A percentile compares a stretch with the other conserved stretches of the same genome.
Conservation (phyloP, 306 rosid species). For the Heteromeles arbutifolia region DNA sequence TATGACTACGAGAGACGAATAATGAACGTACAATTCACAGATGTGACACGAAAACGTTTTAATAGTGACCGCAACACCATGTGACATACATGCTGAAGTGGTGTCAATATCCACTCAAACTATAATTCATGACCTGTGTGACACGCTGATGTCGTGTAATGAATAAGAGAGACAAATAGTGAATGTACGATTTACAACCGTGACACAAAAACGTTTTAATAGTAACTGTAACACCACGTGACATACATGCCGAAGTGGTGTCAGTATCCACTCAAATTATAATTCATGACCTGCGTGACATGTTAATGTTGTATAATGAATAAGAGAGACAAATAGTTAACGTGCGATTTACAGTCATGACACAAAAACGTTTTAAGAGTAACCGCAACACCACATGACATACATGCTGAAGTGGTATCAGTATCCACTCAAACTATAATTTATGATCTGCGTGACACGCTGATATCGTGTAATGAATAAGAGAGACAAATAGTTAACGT, state of each 20-base stretch:
- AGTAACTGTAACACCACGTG: background rate
- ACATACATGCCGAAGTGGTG: background rate
- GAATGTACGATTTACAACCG: background rate
- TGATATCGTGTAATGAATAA: background rate
- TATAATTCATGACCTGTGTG: background rate
- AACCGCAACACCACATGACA: background rate
- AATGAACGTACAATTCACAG: too few relatives aligned
- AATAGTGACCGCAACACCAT: background rate
- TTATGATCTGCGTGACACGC: background rate
- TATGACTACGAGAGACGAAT: too few relatives aligned
- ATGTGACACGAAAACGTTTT: background rate
- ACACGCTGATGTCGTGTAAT: background rate
- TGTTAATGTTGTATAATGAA: too few relatives aligned
- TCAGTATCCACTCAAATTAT: background rate
- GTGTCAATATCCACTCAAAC: background rate
- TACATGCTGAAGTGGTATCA: background rate
- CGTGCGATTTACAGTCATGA: background rate
- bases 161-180: too few relatives aligned
- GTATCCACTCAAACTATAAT: background rate
- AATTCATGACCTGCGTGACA: background rate
- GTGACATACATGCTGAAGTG: background rate
- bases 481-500: background rate
- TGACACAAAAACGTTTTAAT: background rate
- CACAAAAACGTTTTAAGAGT: too few relatives aligned
- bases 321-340: too few relatives aligned